Evolutionary conservation across 768 basidiomycete genomes (phyloP).

Genomic region (Phlebiopsis gigantea): DNA sequence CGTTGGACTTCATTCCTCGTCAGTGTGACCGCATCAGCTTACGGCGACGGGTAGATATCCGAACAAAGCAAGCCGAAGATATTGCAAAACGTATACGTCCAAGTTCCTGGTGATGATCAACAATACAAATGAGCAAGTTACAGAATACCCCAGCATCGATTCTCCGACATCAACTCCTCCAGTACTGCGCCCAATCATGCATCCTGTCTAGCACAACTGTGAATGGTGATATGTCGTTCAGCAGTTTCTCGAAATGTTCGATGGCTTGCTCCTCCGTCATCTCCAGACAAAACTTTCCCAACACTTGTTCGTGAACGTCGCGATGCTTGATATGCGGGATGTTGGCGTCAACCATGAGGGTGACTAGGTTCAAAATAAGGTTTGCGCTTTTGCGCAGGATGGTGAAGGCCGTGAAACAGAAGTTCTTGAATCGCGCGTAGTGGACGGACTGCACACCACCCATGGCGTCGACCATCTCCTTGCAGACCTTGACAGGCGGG

Average conservation of each 20-base stretch:
- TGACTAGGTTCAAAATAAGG: slow-evolving; percentile 92
- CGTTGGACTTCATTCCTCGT: background rate
- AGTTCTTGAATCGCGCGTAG: slow-evolving; percentile 92
- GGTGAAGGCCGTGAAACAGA: slow-evolving; percentile 97
- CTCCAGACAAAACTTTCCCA: slow-evolving; percentile 94
- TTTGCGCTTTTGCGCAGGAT: slow-evolving; percentile 96
- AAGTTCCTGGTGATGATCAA: background rate
- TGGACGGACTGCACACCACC: slow-evolving; percentile 96
- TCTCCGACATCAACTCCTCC: slow-evolving; percentile 53
- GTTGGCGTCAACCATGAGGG: slow-evolving; percentile 96
- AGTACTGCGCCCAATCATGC: slow-evolving; percentile 87
- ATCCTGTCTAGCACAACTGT: slow-evolving; percentile 91
- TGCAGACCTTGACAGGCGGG: slow-evolving; percentile 96
- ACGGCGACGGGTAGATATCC: background rate
- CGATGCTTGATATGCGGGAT: slow-evolving; percentile 96
- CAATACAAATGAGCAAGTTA: background rate
- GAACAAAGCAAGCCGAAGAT: background rate
- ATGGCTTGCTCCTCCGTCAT: slow-evolving; percentile 96
- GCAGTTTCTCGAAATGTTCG: slow-evolving; percentile 88
- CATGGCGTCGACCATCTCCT: slow-evolving; percentile 99
- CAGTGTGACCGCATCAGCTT: no score
- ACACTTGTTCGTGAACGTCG: slow-evolving; percentile 83
- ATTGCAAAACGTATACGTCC: background rate
- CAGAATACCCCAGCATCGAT: background rate
- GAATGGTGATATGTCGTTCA: slow-evolving; percentile 94